Evolutionary conservation across 225 moss, liverwort and hornwort genomes (phyloP).

Genomic region (Sphagnum contortum): DNA sequence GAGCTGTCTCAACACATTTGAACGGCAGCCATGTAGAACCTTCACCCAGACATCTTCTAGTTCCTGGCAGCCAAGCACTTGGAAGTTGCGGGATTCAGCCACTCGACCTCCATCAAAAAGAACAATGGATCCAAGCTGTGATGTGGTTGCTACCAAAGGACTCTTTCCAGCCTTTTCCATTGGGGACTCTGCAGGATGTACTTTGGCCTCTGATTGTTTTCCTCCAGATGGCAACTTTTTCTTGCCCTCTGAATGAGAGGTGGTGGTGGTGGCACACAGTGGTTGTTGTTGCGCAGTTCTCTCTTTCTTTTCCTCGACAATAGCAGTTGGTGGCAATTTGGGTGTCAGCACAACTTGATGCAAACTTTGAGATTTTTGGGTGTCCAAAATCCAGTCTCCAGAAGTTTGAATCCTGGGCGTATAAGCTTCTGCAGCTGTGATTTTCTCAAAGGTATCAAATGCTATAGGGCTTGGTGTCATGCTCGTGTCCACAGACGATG

Average conservation of each 20-base stretch:
- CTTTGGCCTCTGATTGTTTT: slow-evolving; percentile 10
- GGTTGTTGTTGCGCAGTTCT: slow-evolving; percentile 2
- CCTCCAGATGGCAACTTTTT: neutral
- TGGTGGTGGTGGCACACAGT: neutral
- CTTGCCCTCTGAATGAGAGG: slow-evolving; percentile 3
- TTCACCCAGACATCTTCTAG: slow-evolving; percentile 77
- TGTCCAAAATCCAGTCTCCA: slow-evolving; percentile 14
- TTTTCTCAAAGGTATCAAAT: slow-evolving; percentile 29
- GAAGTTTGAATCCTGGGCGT: slow-evolving; percentile 30
- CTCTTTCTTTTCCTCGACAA: slow-evolving; percentile 27
- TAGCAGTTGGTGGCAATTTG: neutral
- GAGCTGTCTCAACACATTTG: slow-evolving; percentile 76
- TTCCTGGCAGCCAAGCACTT: slow-evolving; percentile 60
- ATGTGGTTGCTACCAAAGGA: slow-evolving; percentile 4
- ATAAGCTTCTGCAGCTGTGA: slow-evolving; percentile 27
- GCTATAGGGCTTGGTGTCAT: slow-evolving; percentile 58
- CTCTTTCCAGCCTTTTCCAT: neutral
- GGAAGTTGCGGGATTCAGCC: slow-evolving; percentile 44
- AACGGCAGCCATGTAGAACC: slow-evolving; percentile 74
- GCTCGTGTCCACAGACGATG: slow-evolving; percentile 82
- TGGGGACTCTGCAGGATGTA: slow-evolving; percentile 18
- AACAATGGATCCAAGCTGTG: slow-evolving; percentile 13
- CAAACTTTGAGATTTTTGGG: neutral
- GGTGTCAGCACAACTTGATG: neutral
- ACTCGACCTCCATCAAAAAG: slow-evolving; percentile 26